Base-by-base conservation (phyloP, 768 basidiomycete genomes). In the Suillus paluster region DNA sequence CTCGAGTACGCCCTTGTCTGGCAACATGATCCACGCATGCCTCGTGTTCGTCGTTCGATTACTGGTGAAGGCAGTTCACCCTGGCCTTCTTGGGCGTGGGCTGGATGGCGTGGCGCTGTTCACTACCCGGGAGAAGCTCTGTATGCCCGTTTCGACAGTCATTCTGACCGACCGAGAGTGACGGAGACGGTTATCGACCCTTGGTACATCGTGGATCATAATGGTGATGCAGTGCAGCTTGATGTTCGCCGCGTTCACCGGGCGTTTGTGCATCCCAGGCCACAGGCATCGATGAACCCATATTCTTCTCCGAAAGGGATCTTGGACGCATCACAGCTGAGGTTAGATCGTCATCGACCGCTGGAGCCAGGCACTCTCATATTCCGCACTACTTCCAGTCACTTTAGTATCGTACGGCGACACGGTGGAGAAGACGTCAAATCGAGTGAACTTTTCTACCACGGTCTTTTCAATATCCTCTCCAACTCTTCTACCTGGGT, bases 351-450 rank as follows among this genome's bases (percentile, higher is more conserved):
- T 19, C 57, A 58, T 36, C 41, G 57, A 15, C 17, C 36, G 9
- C 62, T 63, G 19, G 63, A 63, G 0, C 19, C 14, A 0, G 70
- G 69, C 2, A 65, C 69, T 14, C 70, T 71, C 54, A 21, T 71
- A 54, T 71, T 71, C 54, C 65, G 63, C 5, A 71, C 70, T 6
- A 67, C 57, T n/a, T 61, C 62, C 12, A 58, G 62, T 2, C n/a
- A 23, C 9, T 65, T 71, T 21, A 21, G n/a, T 8, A 44, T 44
- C 5, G 8, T 7, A 41, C 15, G 39, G 15, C 45, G 17, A 36
- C 65, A 64, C 10, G 25, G 17, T 25, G 62, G n/a, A 36, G 7
- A 62, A 36, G 52, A 59, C 15, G 33, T 25, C 14, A 30, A 9
- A 5, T 34, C 57, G 7, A 44, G 33, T 15, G 38, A 12, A 15